Evolutionary conservation across 768 basidiomycete genomes (phyloP).

Genomic region (Phlegmacium glaucopus): DNA sequence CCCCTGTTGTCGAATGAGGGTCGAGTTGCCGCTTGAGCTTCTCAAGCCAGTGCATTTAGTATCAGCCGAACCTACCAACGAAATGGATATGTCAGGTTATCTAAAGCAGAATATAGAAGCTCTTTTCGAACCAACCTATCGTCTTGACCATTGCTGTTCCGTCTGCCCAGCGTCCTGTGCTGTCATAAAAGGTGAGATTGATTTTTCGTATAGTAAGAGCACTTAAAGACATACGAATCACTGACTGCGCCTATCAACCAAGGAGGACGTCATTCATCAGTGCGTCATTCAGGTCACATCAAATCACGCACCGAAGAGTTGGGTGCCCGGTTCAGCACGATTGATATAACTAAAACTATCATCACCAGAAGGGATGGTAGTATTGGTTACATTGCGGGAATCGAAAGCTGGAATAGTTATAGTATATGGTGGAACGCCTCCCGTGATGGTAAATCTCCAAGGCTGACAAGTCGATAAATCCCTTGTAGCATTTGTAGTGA

Average conservation of each 20-base stretch:
- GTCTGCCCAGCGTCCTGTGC: conserved; percentile 38
- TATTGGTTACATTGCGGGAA: conserved; percentile 38
- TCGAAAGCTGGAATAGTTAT: conserved; percentile 35
- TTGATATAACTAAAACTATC: conserved; percentile 41
- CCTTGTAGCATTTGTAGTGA: conserved; percentile 36
- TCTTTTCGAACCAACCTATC: conserved; percentile 25
- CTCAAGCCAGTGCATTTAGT: conserved; percentile 27
- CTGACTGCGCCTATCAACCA: conserved; percentile 32
- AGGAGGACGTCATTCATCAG: conserved; percentile 1
- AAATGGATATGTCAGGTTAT: not conserved
- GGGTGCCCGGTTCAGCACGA: conserved; percentile 31
- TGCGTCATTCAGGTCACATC: conserved; percentile 1
- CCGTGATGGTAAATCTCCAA: conserved; percentile 43
- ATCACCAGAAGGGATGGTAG: conserved; percentile 33
- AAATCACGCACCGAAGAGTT: conserved; percentile 39
- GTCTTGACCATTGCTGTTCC: conserved; percentile 29
- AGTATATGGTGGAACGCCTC: conserved; percentile 42
- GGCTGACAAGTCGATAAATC: conserved; percentile 40
- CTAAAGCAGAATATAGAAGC: conserved; percentile 10
- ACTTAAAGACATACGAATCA: conserved; percentile 39
- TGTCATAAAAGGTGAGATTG: conserved; percentile 13
- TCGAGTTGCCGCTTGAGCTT: conserved; percentile 22
- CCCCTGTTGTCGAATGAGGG: not conserved
- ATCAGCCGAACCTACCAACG: conserved; percentile 24
- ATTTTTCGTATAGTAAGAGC: not conserved